Evolutionary conservation across 495 filamentous ascomycete species (phyloP).

Genomic region (Annulohypoxylon maeteangense): DNA sequence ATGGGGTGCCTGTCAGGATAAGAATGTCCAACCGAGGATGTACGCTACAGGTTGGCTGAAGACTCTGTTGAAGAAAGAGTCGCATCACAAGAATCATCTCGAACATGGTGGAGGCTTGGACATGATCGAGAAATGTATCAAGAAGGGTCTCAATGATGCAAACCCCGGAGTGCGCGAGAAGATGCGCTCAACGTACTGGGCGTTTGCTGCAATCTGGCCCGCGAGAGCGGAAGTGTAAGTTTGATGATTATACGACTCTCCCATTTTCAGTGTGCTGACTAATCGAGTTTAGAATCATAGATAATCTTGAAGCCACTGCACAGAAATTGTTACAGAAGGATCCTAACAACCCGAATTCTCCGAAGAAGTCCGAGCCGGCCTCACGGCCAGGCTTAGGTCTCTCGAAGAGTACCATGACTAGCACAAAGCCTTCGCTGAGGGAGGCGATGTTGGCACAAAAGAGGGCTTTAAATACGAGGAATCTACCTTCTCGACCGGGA

Average conservation of each 20-base stretch:
- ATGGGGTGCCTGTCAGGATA: slow-evolving; percentile 82
- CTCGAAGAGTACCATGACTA: slow-evolving; percentile 65
- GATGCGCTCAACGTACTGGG: slow-evolving; percentile 87
- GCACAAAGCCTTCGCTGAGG: slow-evolving; percentile 68
- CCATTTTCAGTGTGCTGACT: slow-evolving; percentile 28
- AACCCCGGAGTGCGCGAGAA: slow-evolving; percentile 88
- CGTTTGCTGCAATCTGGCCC: slow-evolving; percentile 79
- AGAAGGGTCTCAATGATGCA: slow-evolving; percentile 83
- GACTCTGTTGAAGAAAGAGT: slow-evolving; percentile 80
- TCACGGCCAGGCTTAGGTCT: slow-evolving; percentile 63
- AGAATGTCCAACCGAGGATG: slow-evolving; percentile 84
- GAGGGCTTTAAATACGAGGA: slow-evolving; percentile 69
- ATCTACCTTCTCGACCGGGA: slow-evolving; percentile 73
- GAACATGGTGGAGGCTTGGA: slow-evolving; percentile 87
- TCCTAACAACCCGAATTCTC: slow-evolving; percentile 78
- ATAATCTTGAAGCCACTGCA: slow-evolving; percentile 75
- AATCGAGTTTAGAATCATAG: slow-evolving; percentile 67
- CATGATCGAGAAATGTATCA: slow-evolving; percentile 85
- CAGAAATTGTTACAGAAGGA: slow-evolving; percentile 81
- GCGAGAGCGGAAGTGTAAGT: slow-evolving; percentile 77
- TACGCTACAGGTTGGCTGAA: slow-evolving; percentile 86
- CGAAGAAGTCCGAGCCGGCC: slow-evolving; percentile 60
- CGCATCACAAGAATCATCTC: slow-evolving; percentile 79
- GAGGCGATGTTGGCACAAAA: slow-evolving; percentile 89
- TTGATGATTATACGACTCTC: slow-evolving; percentile 38